Evolutionary conservation across 2,329 filamentous ascomycete genomes (phyloP).

Genomic region (Zymoseptoria pseudotritici): DNA sequence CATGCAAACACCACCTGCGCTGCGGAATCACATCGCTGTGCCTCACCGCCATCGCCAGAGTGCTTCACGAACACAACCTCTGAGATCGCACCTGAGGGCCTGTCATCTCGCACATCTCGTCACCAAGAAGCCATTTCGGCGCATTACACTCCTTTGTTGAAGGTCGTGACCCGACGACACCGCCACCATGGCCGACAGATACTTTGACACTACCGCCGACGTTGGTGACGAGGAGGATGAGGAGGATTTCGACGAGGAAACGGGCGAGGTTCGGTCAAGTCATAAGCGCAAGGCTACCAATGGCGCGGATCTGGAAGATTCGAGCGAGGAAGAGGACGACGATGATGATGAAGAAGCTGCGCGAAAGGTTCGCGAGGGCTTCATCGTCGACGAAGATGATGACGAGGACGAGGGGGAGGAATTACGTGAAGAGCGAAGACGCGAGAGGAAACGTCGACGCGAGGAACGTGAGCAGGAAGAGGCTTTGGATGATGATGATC

Average conservation of each 20-base stretch:
- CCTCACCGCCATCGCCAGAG: background rate
- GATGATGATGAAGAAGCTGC: conserved; percentile 83
- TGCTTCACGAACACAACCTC: background rate
- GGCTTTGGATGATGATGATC: conserved; percentile 83
- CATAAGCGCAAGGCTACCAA: conserved; percentile 29
- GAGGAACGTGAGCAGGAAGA: conserved; percentile 81
- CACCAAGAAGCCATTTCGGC: background rate
- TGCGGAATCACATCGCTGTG: background rate
- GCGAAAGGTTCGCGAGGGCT: conserved; percentile 73
- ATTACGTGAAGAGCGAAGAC: conserved; percentile 49
- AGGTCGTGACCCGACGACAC: background rate
- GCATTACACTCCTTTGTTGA: conserved; percentile 2
- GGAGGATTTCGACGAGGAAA: conserved; percentile 75
- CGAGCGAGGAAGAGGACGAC: conserved; percentile 80
- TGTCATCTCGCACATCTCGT: background rate
- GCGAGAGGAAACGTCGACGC: conserved; percentile 67
- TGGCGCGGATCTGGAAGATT: conserved; percentile 59
- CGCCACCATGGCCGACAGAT: conserved; percentile 36
- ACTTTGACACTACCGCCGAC: conserved; percentile 80
- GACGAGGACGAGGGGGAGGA: conserved; percentile 67
- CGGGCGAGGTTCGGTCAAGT: conserved; percentile 45
- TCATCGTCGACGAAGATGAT: conserved; percentile 92
- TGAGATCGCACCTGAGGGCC: background rate
- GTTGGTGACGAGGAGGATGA: conserved; percentile 80
- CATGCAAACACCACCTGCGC: background rate